Percentiles rank a stretch among this genome's conserved stretches.
Conservation (phyloP, 176 grass and related monocot species). For the Dactylis glomerata region DNA sequence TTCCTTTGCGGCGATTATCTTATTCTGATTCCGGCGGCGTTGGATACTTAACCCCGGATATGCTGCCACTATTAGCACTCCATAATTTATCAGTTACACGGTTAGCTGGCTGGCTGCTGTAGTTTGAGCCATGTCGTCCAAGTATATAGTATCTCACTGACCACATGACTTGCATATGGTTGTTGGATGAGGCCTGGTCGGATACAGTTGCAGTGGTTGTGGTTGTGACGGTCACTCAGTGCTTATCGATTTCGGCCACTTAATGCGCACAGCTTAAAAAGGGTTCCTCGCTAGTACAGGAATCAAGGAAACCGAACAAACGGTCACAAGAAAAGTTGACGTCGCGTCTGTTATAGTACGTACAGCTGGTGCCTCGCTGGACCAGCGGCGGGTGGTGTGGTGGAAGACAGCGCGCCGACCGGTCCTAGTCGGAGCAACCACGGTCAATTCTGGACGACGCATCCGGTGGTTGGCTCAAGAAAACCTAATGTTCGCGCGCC, state of each 20-base stretch:
- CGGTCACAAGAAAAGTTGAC: not conserved
- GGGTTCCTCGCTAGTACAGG: not conserved
- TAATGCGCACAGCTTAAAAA: not conserved
- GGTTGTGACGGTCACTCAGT: not conserved
- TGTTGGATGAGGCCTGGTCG: too few species aligned
- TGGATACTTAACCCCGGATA: not conserved
- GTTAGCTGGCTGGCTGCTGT: not conserved
- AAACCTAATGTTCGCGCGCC: too few species aligned
- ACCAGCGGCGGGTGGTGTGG: not conserved
- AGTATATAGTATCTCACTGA: not conserved
- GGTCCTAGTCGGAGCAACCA: not conserved
- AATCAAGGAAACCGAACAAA: constrained; percentile 15
- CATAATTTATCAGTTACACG: not conserved
- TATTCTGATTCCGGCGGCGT: not conserved
- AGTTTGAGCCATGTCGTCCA: not conserved
- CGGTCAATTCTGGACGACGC: not conserved
- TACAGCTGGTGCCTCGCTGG: constrained; percentile 49
- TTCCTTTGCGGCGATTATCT: not conserved
- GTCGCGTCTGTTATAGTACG: not conserved
- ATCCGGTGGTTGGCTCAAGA: not conserved
- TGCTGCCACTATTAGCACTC: not conserved
- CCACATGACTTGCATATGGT: not conserved
- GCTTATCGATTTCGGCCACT: not conserved
- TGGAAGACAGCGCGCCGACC: not conserved
- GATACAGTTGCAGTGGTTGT: too few species aligned